These are phyloP conservation scores for Dictyostelium capitatum DNA, from an alignment of 78 protist genomes.

Conservation along the genomic window DNA sequence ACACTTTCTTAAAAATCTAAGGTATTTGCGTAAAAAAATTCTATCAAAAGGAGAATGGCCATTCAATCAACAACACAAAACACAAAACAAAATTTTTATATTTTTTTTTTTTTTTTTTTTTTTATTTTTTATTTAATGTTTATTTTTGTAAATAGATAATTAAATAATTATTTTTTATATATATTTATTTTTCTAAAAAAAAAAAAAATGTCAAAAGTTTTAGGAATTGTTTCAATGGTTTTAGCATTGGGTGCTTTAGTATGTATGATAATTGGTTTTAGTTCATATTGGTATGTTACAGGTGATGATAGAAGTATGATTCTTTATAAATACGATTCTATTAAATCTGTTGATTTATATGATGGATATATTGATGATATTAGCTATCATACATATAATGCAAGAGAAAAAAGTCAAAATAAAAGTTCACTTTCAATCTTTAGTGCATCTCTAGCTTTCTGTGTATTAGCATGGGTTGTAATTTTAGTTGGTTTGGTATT, in stretches of 20 bases:
- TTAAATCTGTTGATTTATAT: neutral
- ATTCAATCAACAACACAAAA: no score
- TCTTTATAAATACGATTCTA: neutral
- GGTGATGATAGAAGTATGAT: neutral
- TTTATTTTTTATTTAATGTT: no score
- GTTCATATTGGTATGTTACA: neutral
- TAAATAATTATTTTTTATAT: no score
- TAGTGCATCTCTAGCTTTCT: conserved; percentile 21
- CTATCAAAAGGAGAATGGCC: no score
- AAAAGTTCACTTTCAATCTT: neutral
- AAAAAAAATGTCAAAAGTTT: neutral
- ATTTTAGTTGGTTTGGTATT: neutral
- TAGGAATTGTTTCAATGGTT: neutral
- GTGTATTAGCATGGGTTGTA: neutral
- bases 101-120: no score
- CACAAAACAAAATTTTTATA: no score
- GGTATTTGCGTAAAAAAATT: no score
- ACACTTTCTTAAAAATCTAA: no score
- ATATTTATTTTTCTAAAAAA: no score
- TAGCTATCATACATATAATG: neutral
- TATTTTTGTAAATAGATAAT: no score
- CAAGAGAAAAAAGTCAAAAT: no score
- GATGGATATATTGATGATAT: no score
- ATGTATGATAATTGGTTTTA: neutral
- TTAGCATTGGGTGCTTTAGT: neutral